Evolutionary conservation across 495 filamentous ascomycete genomes (phyloP).

Genomic region (Achaetomiella virescens): DNA sequence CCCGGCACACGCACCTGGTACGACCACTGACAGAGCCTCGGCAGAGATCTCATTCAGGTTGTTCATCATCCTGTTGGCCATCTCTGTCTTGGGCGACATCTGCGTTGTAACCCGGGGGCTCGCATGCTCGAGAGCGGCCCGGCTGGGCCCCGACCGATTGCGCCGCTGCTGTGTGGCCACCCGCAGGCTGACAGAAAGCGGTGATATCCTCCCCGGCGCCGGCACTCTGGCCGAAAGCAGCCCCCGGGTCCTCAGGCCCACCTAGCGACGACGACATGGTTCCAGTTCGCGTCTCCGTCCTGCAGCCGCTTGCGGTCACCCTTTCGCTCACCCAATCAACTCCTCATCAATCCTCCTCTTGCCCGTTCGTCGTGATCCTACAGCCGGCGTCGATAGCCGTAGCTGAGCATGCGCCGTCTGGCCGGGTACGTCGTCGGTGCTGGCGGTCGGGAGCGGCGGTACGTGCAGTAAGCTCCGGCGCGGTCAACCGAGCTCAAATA

Average conservation of each 20-base stretch:
- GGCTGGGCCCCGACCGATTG: background rate
- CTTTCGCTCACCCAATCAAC: background rate
- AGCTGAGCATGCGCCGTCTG: background rate
- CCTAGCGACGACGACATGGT: slow-evolving; percentile 12
- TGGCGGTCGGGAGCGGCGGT: background rate
- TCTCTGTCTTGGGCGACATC: background rate
- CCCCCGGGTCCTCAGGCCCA: slow-evolving; percentile 9
- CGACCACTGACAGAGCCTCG: slow-evolving; percentile 5
- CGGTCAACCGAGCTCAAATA: slow-evolving; percentile 1
- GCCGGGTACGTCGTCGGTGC: background rate
- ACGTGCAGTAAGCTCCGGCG: background rate
- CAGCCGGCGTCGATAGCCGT: background rate
- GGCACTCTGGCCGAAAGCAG: slow-evolving; percentile 1
- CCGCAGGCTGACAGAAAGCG: background rate
- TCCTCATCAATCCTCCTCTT: background rate
- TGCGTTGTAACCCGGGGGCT: background rate
- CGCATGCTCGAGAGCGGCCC: background rate
- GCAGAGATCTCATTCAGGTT: background rate
- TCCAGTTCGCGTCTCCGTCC: background rate
- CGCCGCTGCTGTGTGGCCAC: background rate
- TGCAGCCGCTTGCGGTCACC: background rate
- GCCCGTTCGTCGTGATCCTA: background rate
- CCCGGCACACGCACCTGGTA: slow-evolving; percentile 13
- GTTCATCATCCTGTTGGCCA: background rate
- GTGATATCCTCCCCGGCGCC: background rate